Evolutionary conservation across 345 rosid genomes (phyloP).

Genomic region (Corchorus olitorius): DNA sequence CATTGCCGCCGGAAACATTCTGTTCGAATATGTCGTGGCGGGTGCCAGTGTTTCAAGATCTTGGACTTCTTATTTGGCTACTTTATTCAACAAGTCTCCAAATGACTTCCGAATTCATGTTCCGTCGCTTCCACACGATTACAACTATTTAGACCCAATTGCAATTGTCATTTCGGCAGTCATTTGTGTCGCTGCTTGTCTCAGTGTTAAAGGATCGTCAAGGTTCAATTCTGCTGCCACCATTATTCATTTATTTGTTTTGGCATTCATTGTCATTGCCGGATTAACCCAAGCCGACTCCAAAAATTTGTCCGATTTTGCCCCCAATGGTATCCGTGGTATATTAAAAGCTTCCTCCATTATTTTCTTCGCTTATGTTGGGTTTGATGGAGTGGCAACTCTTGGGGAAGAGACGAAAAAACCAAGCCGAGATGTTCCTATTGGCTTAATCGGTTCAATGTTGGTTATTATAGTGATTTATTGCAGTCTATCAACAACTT

Average conservation of each 20-base stretch:
- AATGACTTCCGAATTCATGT: constrained; percentile 50
- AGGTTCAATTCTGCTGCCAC: constrained; percentile 60
- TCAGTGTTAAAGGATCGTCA: constrained; percentile 60
- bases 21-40: constrained; percentile 67
- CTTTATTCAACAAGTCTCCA: constrained; percentile 62
- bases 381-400: constrained; percentile 65
- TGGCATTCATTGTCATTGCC: constrained; percentile 50
- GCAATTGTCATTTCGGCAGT: constrained; percentile 35
- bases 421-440: constrained; percentile 62
- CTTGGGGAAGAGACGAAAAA: constrained; percentile 69
- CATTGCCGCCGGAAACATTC: constrained; percentile 83
- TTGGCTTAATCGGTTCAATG: constrained; percentile 72
- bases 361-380: constrained; percentile 66
- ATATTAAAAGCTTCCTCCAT: constrained; percentile 53
- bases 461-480: constrained; percentile 37
- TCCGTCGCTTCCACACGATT: constrained; percentile 32
- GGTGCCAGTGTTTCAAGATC: constrained; percentile 84
- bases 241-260: constrained; percentile 44
- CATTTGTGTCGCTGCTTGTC: constrained; percentile 39
- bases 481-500: constrained; percentile 46
- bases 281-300: constrained; percentile 52
- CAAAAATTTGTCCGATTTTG: constrained; percentile 39
- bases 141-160: constrained; percentile 60
- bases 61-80: constrained; percentile 85
- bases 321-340: constrained; percentile 55